Percentiles rank a stretch among this genome's conserved stretches.
Evolutionary conservation across 768 basidiomycete genomes (phyloP).

Genomic region (Auriscalpium microsporum): DNA sequence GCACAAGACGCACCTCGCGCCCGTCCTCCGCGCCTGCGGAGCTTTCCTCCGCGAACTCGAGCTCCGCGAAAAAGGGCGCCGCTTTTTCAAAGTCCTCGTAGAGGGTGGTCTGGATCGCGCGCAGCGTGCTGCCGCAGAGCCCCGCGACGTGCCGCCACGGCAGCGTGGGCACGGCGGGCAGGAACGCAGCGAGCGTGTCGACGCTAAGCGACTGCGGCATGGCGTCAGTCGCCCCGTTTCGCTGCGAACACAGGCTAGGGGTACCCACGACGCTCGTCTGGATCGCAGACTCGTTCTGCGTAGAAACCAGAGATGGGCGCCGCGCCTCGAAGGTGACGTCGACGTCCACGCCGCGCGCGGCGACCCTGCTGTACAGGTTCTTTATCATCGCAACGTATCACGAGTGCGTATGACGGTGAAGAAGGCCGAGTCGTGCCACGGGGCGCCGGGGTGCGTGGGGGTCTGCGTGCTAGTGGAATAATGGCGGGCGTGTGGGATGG

Average conservation of each 20-base stretch:
- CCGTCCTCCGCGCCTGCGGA: background rate
- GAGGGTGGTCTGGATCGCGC: constrained; percentile 25
- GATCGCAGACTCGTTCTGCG: background rate
- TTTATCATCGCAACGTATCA: background rate
- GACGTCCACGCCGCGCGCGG: background rate
- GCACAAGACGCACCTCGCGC: constrained; percentile 12
- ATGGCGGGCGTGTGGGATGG: background rate
- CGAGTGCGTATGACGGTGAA: background rate
- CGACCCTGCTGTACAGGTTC: background rate
- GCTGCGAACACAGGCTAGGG: background rate
- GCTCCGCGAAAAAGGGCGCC: constrained; percentile 33
- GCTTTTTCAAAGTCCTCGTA: constrained; percentile 35
- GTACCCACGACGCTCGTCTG: background rate
- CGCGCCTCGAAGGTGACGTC: background rate
- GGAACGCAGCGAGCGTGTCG: constrained; percentile 14
- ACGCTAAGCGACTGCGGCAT: constrained; percentile 17
- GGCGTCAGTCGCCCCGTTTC: background rate
- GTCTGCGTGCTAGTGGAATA: background rate
- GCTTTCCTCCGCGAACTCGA: constrained; percentile 20
- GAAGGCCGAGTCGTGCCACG: background rate
- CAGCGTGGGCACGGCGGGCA: constrained; percentile 13
- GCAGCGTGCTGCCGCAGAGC: constrained; percentile 16
- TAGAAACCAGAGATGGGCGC: no score
- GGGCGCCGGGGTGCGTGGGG: background rate
- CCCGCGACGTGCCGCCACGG: constrained; percentile 17